Base-by-base conservation (phyloP, 2,329 filamentous ascomycete genomes). In the Pseudocercospora crystallina region DNA sequence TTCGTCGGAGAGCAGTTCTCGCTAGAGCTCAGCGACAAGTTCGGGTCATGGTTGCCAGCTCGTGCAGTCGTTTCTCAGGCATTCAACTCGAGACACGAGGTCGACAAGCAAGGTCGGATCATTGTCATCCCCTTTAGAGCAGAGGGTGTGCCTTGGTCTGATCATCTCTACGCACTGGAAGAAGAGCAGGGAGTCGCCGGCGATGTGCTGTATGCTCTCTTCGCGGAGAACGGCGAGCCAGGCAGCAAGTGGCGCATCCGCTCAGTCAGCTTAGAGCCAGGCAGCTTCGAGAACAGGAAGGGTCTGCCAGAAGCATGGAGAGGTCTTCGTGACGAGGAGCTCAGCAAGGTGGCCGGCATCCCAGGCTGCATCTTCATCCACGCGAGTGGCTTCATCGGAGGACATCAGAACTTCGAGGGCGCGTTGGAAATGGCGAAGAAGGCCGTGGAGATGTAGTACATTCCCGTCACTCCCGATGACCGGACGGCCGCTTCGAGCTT, bases 301-400 rank as follows among this genome's bases (percentile, higher is more conserved):
- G 85, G 91, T 37, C 77, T 99, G 60, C 92, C 92, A 4, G 89
- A 95, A 73, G 80, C 84, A 13, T 99, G 94, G 94, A 85, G 92
- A 64, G 94, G 94, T 7, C 85, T 95, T 59, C 81, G 94, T 35
- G 94, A 97, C 67, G 85, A 87, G 61, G 84, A 91, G 71, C 77
- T 99, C 46, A 89, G 92, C 70, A 80, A 81, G 61, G 78, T 90
- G 12, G 75, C 80, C 17, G 84, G 85, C 32, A 77, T 90, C 26
- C 75, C 77, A 5, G 89, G 91, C 5, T 85, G 89, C 56, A 85
- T 99, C 26, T 99, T 99, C 69, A 87, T 96, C 29, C 94, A 99
- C 69, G 91, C 91, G 3, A 86, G 87, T 46, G 94, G 94, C 26
- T 99, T 99, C 74, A 97, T 97, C 66, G 94, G 94, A 13, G 94